A percentile compares a stretch with the other conserved stretches of the same genome.
phyloP scores from a whole-genome alignment of 2,329 filamentous ascomycete genomes.

The Dactylonectria macrodidyma region DNA sequence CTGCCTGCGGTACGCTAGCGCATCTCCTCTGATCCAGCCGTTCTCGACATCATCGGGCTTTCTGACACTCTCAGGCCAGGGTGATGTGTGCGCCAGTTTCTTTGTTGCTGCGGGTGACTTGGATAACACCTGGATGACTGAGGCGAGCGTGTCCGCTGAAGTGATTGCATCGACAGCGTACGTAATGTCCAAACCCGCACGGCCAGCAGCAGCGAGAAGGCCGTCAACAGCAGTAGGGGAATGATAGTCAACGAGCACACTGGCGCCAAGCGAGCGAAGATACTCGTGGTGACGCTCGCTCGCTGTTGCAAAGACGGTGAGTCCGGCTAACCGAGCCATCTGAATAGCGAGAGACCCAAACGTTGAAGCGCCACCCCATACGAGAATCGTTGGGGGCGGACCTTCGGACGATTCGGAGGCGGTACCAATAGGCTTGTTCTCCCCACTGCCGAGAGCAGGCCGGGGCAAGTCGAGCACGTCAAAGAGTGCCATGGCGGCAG shows the following conservation, averaged over 20 bases:
- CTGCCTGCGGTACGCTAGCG: slow-evolving; percentile 2
- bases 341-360: slow-evolving; percentile 4
- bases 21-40: not conserved
- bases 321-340: slow-evolving; percentile 8
- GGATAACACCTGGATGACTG: not conserved
- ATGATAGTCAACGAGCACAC: slow-evolving; percentile 12
- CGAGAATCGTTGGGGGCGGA: not conserved
- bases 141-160: not conserved
- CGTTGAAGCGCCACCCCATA: slow-evolving; percentile 12
- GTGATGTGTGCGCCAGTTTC: slow-evolving; percentile 3
- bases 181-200: not conserved
- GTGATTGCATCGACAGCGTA: slow-evolving; percentile 12
- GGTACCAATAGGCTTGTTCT: not conserved
- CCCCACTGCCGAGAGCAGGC: not conserved
- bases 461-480: slow-evolving; percentile 3
- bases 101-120: not conserved
- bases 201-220: slow-evolving; percentile 1
- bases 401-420: not conserved
- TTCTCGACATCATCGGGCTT: not conserved
- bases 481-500: slow-evolving; percentile 13
- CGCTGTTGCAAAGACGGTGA: slow-evolving; percentile 5
- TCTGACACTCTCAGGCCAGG: not conserved
- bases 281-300: slow-evolving; percentile 4
- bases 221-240: slow-evolving; percentile 3
- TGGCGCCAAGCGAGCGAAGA: slow-evolving; percentile 10